These are phyloP conservation scores for Sisymbrium altissimum DNA, from an alignment of 345 rosid species.

Conservation along the genomic window DNA sequence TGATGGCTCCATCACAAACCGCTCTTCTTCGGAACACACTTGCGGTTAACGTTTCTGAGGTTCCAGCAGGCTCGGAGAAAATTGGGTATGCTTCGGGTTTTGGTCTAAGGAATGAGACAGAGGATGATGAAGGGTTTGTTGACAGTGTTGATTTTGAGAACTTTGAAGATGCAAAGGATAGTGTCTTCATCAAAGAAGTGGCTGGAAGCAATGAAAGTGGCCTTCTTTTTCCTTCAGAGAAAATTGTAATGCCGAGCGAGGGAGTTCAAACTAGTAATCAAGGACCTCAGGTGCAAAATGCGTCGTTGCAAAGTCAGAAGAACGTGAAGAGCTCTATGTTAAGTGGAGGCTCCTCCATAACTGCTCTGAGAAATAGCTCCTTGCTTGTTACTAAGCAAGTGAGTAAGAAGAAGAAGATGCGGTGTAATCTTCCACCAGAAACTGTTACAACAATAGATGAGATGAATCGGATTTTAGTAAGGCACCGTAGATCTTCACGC, in stretches of 20 bases:
- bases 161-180: constrained; percentile 35
- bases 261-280: constrained; percentile 12
- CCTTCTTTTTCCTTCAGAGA: constrained; percentile 18
- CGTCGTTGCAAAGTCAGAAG: neutral
- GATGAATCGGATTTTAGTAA: constrained; percentile 55
- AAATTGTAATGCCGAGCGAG: constrained; percentile 27
- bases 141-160: constrained; percentile 30
- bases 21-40: constrained; percentile 57
- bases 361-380: constrained; percentile 28
- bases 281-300: constrained; percentile 10
- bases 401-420: constrained; percentile 46
- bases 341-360: constrained; percentile 31
- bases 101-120: constrained; percentile 15
- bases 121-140: constrained; percentile 33
- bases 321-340: constrained; percentile 13
- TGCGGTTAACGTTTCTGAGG: constrained; percentile 45
- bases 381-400: constrained; percentile 16
- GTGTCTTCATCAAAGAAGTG: constrained; percentile 38
- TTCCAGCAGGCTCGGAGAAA: constrained; percentile 24
- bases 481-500: constrained; percentile 59
- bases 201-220: constrained; percentile 15
- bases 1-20: constrained; percentile 40
- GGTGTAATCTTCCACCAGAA: constrained; percentile 71
- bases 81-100: constrained; percentile 22
- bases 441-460: constrained; percentile 59